These are phyloP conservation scores for Fagus sylvatica DNA, from an alignment of 306 rosid species.

Conservation along the genomic window DNA sequence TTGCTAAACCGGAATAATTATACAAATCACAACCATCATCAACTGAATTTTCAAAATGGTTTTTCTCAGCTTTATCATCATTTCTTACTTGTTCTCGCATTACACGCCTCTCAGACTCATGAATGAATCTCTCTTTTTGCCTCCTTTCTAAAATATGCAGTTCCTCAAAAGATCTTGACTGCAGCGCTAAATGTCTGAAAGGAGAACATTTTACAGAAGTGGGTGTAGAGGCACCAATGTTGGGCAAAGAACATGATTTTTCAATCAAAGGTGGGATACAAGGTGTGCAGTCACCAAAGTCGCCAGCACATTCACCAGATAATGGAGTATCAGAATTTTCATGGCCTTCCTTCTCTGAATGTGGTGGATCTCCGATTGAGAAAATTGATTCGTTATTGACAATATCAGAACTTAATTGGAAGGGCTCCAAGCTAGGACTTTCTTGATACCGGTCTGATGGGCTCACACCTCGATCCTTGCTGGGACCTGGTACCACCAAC, in stretches of 20 bases:
- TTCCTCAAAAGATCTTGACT: slow-evolving; percentile 71
- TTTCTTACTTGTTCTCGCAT: slow-evolving; percentile 42
- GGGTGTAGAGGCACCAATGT: slow-evolving; percentile 44
- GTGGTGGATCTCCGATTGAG: slow-evolving; percentile 46
- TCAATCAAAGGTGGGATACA: slow-evolving; percentile 30
- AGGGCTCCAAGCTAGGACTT: slow-evolving; percentile 21
- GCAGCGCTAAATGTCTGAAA: slow-evolving; percentile 24
- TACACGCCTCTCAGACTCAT: slow-evolving; percentile 43
- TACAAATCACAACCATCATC: slow-evolving; percentile 61
- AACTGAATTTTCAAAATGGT: slow-evolving; percentile 33
- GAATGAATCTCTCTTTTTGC: slow-evolving; percentile 34
- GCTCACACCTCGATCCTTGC: slow-evolving; percentile 38
- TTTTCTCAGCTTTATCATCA: slow-evolving; percentile 41
- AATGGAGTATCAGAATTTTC: slow-evolving; percentile 49
- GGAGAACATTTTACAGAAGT: slow-evolving; percentile 26
- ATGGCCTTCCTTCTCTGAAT: slow-evolving; percentile 50
- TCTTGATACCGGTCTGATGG: slow-evolving; percentile 31
- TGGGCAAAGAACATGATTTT: slow-evolving; percentile 64
- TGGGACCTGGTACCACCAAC: slow-evolving; percentile 24
- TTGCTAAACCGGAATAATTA: slow-evolving; percentile 39
- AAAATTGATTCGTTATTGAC: slow-evolving; percentile 45
- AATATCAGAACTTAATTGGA: slow-evolving; percentile 34
- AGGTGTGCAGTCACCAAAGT: slow-evolving; percentile 31
- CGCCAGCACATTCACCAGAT: slow-evolving; percentile 45
- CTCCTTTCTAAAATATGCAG: slow-evolving; percentile 45